Evolutionary conservation across 768 basidiomycete species (phyloP).

Genomic region (Inosperma sp.): DNA sequence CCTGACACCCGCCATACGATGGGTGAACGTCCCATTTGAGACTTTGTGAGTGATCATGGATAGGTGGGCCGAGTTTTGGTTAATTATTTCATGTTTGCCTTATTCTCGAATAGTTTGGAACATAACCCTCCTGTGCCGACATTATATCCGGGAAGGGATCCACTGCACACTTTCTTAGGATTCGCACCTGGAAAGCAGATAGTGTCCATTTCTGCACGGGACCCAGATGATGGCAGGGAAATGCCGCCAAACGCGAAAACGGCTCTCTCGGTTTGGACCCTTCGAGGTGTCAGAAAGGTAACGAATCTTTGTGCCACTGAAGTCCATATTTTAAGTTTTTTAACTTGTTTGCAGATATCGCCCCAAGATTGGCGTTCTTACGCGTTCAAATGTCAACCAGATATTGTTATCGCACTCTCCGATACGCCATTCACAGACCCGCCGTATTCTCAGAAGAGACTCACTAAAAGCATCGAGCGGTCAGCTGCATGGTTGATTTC

Average conservation of each 20-base stretch:
- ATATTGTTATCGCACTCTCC: conserved; percentile 64
- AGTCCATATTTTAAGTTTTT: not conserved
- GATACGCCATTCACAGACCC: conserved; percentile 64
- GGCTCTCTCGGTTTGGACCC: conserved; percentile 50
- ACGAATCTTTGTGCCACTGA: conserved; percentile 11
- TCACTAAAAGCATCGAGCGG: conserved; percentile 71
- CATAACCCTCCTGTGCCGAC: conserved; percentile 63
- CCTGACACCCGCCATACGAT: conserved; percentile 46
- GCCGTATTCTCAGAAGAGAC: conserved; percentile 72
- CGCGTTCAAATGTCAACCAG: conserved; percentile 51
- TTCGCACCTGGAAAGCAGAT: conserved; percentile 46
- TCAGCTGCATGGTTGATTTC: conserved; percentile 59
- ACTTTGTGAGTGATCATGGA: conserved; percentile 57
- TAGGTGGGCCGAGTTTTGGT: conserved; percentile 3
- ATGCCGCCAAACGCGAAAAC: conserved; percentile 71
- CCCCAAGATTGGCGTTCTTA: conserved; percentile 53
- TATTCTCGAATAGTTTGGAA: too few species aligned
- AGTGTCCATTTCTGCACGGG: conserved; percentile 56
- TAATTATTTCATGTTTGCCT: conserved; percentile 12
- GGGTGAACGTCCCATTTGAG: conserved; percentile 74
- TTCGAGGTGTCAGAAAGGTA: conserved; percentile 72
- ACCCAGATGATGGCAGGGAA: conserved; percentile 58
- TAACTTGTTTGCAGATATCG: conserved; percentile 40
- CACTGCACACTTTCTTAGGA: conserved; percentile 66
- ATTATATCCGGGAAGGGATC: conserved; percentile 44